Evolutionary conservation across 2,329 filamentous ascomycete species (phyloP).

Genomic region (Monosporascus cannonballus): DNA sequence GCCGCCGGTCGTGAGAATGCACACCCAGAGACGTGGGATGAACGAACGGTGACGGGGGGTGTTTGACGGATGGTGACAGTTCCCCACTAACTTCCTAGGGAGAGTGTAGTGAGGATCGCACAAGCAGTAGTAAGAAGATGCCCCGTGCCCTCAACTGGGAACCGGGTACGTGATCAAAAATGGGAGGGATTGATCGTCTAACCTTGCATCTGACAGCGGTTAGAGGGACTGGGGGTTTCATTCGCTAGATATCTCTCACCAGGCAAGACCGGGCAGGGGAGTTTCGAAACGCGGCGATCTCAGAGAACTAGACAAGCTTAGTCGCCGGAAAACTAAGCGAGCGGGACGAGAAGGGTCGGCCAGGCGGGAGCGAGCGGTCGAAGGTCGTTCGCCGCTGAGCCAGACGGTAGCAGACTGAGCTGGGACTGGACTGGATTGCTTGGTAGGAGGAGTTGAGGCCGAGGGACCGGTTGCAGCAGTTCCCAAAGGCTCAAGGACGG

Average conservation of each 20-base stretch:
- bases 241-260: constrained; percentile 23
- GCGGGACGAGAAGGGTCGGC: background rate
- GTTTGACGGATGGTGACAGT: constrained; percentile 27
- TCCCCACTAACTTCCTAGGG: constrained; percentile 25
- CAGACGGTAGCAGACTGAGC: background rate
- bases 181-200: constrained; percentile 29
- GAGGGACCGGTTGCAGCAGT: background rate
- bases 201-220: constrained; percentile 34
- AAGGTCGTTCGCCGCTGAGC: background rate
- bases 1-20: constrained; percentile 21
- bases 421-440: background rate
- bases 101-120: constrained; percentile 24
- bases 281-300: background rate
- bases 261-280: constrained; percentile 13
- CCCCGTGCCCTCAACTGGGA: constrained; percentile 27
- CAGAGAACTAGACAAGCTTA: background rate
- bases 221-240: constrained; percentile 33
- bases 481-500: background rate
- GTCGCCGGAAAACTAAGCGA: background rate
- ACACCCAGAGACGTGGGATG: constrained; percentile 24
- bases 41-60: constrained; percentile 25
- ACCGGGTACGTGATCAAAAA: constrained; percentile 24
- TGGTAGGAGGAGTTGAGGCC: background rate
- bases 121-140: constrained; percentile 28
- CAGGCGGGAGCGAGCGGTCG: background rate